These are phyloP conservation scores for Cardiospermum halicacabum DNA, from an alignment of 345 rosid species.

Conservation along the genomic window DNA sequence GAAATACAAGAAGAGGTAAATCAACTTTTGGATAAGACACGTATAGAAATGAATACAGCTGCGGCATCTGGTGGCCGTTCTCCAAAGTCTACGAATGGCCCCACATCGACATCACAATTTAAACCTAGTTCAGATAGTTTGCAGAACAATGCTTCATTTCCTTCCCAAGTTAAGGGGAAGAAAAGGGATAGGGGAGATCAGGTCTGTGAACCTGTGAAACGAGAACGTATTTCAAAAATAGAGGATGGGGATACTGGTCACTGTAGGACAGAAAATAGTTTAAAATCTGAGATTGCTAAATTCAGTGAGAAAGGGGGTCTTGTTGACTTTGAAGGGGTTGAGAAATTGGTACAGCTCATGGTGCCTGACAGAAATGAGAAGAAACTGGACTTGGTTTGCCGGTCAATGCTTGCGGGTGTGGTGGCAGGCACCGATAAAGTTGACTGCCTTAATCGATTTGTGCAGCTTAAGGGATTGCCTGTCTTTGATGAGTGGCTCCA, in stretches of 20 bases:
- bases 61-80: conserved; percentile 78
- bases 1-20: conserved; percentile 76
- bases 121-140: conserved; percentile 64
- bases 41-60: conserved; percentile 66
- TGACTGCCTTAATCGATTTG: conserved; percentile 74
- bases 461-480: conserved; percentile 78
- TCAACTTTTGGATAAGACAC: conserved; percentile 56
- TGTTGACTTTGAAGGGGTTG: conserved; percentile 71
- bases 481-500: conserved; percentile 97
- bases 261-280: conserved; percentile 41
- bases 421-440: conserved; percentile 73
- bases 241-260: conserved; percentile 59
- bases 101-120: conserved; percentile 62
- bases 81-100: conserved; percentile 71
- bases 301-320: conserved; percentile 75
- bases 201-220: conserved; percentile 53
- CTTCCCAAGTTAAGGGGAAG: conserved; percentile 79
- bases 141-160: conserved; percentile 47
- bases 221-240: conserved; percentile 50
- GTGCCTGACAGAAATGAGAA: conserved; percentile 55
- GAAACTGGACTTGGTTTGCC: conserved; percentile 61
- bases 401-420: conserved; percentile 64
- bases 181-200: conserved; percentile 85
- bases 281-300: conserved; percentile 63
- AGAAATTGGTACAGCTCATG: conserved; percentile 78